Percentiles rank a stretch among this genome's conserved stretches.
Evolutionary conservation across 2,329 filamentous ascomycete genomes (phyloP).

Genomic region (Fusarium papillatum): DNA sequence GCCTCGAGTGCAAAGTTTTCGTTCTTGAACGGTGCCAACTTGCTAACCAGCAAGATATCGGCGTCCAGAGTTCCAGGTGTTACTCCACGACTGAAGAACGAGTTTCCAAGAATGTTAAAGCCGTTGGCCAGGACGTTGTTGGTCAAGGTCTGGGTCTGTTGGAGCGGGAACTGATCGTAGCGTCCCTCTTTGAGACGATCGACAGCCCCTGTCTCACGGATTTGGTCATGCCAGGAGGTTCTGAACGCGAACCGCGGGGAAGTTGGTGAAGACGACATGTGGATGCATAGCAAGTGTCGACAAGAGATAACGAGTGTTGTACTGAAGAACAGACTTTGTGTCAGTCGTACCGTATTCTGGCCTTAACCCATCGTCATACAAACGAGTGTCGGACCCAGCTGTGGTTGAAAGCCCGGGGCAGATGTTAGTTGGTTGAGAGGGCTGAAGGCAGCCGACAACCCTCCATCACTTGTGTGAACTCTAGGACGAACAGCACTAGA

Average conservation of each 20-base stretch:
- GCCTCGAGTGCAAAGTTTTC: slow-evolving; percentile 17
- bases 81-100: slow-evolving; percentile 12
- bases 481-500: background rate
- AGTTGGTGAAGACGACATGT: slow-evolving; percentile 24
- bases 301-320: background rate
- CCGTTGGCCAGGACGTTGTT: background rate
- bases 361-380: slow-evolving; percentile 6
- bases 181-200: slow-evolving; percentile 10
- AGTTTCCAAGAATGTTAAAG: slow-evolving; percentile 1
- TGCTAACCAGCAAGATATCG: slow-evolving; percentile 9
- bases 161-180: slow-evolving; percentile 21
- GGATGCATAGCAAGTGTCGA: slow-evolving; percentile 11
- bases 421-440: background rate
- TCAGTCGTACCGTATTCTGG: background rate
- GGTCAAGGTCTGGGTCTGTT: slow-evolving; percentile 16
- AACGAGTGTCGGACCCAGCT: background rate
- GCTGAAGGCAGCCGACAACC: background rate
- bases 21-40: slow-evolving; percentile 10
- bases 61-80: slow-evolving; percentile 11
- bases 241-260: slow-evolving; percentile 5
- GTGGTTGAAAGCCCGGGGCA: background rate
- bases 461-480: background rate
- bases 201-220: slow-evolving; percentile 21
- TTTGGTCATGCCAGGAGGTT: slow-evolving; percentile 21
- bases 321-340: background rate